Base-by-base conservation (phyloP, 2,329 filamentous ascomycete species). In the Pseudopyrenochaeta lycopersici region DNA sequence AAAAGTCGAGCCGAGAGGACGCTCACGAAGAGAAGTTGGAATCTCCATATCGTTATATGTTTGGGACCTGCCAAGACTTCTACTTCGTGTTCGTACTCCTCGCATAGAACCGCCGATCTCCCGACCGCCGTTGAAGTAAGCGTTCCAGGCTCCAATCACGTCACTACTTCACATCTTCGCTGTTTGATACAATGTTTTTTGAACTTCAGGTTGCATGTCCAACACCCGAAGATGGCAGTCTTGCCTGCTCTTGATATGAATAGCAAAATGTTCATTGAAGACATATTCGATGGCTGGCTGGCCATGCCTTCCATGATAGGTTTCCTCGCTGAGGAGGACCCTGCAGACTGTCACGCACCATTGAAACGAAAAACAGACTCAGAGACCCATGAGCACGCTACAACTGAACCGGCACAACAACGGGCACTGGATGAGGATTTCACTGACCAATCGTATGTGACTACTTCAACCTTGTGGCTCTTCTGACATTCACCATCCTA, bases 221-320 rank as follows among this genome's bases (percentile, higher is more conserved):
- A 11, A 18, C 14, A 15, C 38, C 11, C n/a, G 15, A 42, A 21
- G 10, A 31, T 33, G 12, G 20, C 10, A 30, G 29, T 17, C 21
- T 38, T 33, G 14, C 43, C 27, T 15, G 15, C 33, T 44, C 11
- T 36, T 7, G 46, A 32, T 38, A 14, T 20, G 12, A 15, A 31
- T 7, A 2, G 30, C 2, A 6, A 10, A 20, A 31, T 39, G 15
- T 21, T 17, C 18, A 49, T 49, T 23, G 57, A 62, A 11, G 51
- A 64, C 27, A n/a, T 63, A n/a, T 62, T 64, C 21, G 60, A 64
- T 12, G 60, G 60, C 42, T 63, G 56, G 36, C 50, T 63, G 30
- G 49, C 57, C 18, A 29, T 64, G 29, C 59, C 58, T 17, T 47
- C 49, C 18, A 39, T 56, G 23, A 44, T 21, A 12, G 54, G 42